Base-by-base conservation (phyloP, 352 stramenopile genomes). In the Globisporangium viniferum region DNA sequence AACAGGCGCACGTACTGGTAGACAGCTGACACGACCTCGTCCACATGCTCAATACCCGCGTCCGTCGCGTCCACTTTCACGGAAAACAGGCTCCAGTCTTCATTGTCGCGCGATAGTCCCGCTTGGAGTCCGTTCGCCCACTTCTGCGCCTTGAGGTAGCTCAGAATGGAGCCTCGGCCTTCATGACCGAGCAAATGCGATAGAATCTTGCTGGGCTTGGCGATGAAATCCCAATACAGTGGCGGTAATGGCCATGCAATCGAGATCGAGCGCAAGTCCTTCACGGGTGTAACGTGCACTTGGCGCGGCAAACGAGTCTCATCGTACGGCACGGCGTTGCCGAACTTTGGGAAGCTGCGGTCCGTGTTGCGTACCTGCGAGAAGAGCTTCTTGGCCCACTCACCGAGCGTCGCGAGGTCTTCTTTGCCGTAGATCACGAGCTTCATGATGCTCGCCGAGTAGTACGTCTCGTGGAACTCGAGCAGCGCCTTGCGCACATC, bases 101-200 rank as follows among this genome's bases (percentile, higher is more conserved):
- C 84, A 48, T 91, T 77, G 67, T 92, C 84, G 15, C 81, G 76
- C 36, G 75, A 83, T n/a, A 92, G 76, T 5, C 82, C 87, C 6
- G 82, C 79, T 0, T 71, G 85, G 14, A 92, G 72, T 56, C 89
- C 78, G 81, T 95, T 80, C 2, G 81, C 84, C 82, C 82, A 92
- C 61, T 92, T 85, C 33, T 88, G 73, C 5, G 71, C 61, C 73
- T 98, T 98, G 36, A 99, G 73, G 67, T 93, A 94, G 35, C 90
- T 97, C 31, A 99, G 65, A 54, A 99, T 82, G 1, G 94, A 99
- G 14, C 92, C 93, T 0, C 75, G 75, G 22, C 91, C 94, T 87
- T 99, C 97, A 72, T 99, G 94, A 0, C 97, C 97, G 35, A 99
- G 76, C 20, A 99, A 77, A 72, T 98, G 93, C 33, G 84, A 88